A percentile compares a stretch with the other conserved stretches of the same genome.
phyloP scores from a whole-genome alignment of 202 grass and related monocot species.

The Saccharum hybrid region DNA sequence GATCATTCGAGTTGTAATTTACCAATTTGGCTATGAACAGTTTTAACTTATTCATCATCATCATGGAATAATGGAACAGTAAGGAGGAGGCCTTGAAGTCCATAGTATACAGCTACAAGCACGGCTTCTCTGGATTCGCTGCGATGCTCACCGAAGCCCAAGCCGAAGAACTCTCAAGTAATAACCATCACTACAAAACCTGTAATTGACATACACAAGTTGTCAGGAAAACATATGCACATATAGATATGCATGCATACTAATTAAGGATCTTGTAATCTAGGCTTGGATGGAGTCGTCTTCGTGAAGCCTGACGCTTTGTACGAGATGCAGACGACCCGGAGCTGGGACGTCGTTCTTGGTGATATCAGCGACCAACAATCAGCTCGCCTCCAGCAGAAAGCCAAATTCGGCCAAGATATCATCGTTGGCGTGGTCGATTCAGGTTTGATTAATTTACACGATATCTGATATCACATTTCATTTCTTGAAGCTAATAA shows the following conservation, averaged over 20 bases:
- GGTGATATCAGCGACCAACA: background rate
- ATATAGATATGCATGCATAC: too few relatives aligned
- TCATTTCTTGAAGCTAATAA: too few relatives aligned
- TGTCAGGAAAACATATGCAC: too few relatives aligned
- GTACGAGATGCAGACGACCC: background rate
- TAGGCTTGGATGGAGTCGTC: background rate
- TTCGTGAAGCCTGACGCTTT: background rate
- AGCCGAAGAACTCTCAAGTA: background rate
- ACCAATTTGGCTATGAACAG: too few relatives aligned
- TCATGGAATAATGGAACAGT: too few relatives aligned
- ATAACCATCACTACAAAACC: too few relatives aligned
- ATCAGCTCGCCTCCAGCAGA: background rate
- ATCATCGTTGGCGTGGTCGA: background rate
- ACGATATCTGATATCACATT: too few relatives aligned
- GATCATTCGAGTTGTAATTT: too few relatives aligned
- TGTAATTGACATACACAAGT: too few relatives aligned
- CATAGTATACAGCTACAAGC: slow-evolving; percentile 5
- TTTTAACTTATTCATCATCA: too few relatives aligned
- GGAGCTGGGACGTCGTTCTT: background rate
- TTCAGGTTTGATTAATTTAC: background rate
- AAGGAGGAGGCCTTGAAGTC: background rate
- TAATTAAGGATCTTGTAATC: too few relatives aligned
- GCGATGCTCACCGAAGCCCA: background rate
- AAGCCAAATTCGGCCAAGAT: background rate
- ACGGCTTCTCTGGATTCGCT: background rate